A percentile compares a stretch with the other conserved stretches of the same genome.
These are phyloP conservation scores for Clonostachys rosea DNA, from an alignment of 2,329 filamentous ascomycete species.

Conservation along the genomic window DNA sequence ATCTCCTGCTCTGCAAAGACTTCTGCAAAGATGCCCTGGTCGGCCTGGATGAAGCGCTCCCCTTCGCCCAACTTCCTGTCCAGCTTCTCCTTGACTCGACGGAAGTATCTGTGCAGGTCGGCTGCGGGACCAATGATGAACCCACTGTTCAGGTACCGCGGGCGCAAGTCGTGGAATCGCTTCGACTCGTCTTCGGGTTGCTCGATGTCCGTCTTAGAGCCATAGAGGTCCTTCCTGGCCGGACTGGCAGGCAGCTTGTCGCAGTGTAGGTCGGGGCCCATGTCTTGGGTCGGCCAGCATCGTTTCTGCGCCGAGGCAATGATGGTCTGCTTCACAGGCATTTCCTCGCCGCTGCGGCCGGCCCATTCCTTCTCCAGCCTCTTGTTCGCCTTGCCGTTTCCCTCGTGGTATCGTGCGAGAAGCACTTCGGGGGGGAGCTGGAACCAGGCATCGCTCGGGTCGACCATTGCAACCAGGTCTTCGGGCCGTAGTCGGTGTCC, in stretches of 20 bases:
- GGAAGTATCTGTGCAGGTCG: constrained; percentile 16
- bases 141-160: constrained; percentile 21
- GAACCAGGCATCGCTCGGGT: constrained; percentile 19
- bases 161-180: constrained; percentile 9
- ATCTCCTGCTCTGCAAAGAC: constrained; percentile 19
- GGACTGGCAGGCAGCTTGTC: constrained; percentile 12
- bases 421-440: constrained; percentile 16
- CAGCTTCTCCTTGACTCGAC: constrained; percentile 15
- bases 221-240: constrained; percentile 12
- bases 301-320: constrained; percentile 13
- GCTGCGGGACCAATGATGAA: constrained; percentile 19
- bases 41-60: constrained; percentile 11
- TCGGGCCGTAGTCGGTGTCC: constrained; percentile 1
- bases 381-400: constrained; percentile 7
- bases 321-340: constrained; percentile 14
- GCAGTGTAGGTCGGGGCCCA: constrained; percentile 13
- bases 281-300: constrained; percentile 9
- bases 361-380: constrained; percentile 8
- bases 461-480: constrained; percentile 14
- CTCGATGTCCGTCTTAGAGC: constrained; percentile 9
- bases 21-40: constrained; percentile 22
- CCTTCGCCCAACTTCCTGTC: constrained; percentile 7
- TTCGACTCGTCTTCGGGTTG: neutral
- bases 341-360: neutral
- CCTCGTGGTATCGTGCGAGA: constrained; percentile 12